A percentile compares a stretch with the other conserved stretches of the same genome.
phyloP scores from a whole-genome alignment of 768 basidiomycete species.

The Pisolithus orientalis region DNA sequence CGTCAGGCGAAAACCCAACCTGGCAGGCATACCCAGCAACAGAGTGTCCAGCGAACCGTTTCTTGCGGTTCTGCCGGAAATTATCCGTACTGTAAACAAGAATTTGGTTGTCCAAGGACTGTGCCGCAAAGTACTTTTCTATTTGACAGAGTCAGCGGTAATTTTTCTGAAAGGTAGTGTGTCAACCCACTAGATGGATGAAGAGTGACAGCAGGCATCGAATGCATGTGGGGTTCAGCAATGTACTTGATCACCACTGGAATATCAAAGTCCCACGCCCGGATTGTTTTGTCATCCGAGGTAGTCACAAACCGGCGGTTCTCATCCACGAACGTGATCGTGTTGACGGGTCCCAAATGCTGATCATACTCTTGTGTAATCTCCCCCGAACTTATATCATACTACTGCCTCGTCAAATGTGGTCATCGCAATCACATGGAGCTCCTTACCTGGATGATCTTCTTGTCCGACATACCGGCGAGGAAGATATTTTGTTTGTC shows the following conservation, averaged over 20 bases:
- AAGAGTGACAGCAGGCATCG: constrained; percentile 95
- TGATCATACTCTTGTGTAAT: constrained; percentile 99
- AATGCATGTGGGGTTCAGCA: constrained; percentile 99
- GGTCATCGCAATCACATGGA: background rate
- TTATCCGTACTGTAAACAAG: constrained; percentile 96
- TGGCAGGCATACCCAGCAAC: constrained; percentile 97
- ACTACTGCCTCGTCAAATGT: constrained; percentile 40
- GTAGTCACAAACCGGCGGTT: constrained; percentile 97
- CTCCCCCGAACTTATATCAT: constrained; percentile 91
- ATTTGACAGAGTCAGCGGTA: constrained; percentile 12
- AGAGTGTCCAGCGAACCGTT: constrained; percentile 95
- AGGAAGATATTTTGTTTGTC: constrained; percentile 96
- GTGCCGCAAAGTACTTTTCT: constrained; percentile 97
- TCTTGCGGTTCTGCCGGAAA: constrained; percentile 98
- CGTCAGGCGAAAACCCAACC: constrained; percentile 96
- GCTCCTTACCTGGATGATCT: constrained; percentile 83
- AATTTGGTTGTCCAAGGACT: constrained; percentile 98
- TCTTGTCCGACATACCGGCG: constrained; percentile 99
- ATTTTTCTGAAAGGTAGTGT: constrained; percentile 5
- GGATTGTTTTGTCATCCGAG: constrained; percentile 97
- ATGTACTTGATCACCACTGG: constrained; percentile 99
- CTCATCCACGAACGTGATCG: constrained; percentile 98
- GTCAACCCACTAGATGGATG: constrained; percentile 83
- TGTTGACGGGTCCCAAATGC: constrained; percentile 96
- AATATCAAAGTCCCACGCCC: constrained; percentile 99